Evolutionary conservation across 1,284 basidiomycete species (phyloP), one percentile per base, ranked within the genome.

Genomic region (Apiotrichum sp.): DNA sequence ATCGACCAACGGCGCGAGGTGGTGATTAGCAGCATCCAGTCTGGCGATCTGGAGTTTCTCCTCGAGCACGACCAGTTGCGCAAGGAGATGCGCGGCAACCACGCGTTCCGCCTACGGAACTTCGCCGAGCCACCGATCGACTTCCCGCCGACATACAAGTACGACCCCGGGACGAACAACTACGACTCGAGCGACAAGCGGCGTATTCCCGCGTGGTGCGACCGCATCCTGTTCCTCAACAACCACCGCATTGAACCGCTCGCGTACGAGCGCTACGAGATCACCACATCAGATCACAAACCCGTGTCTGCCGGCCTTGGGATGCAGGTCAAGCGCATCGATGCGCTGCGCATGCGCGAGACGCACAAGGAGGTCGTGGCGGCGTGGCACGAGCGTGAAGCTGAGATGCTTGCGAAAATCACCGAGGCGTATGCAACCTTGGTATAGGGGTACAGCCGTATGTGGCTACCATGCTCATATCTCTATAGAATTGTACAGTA

Each of bases 101-200:
- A 87, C 13, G 83, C 81, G 0, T 97, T 93, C 78, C 84, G 93
- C 1, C 78, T 98, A 10, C 86, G 89, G 14, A 79, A 80, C 1
- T 98, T 98, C 75, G 75, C 73, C 11, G 95, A 98, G 68, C 87
- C 92, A 0, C 84, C 84, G 0, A 83, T 96, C 61, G 82, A 79
- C 0, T 96, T 93, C 68, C 70, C 82, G 16, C 93, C 93, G 13
- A 98, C 95, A 16, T 98, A 98, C 84, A 98, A 98, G 77, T 98
- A 96, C 76, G 89, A 97, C 71, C 83, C 82, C 1, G 78, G 82
- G 4, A 85, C 88, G 6, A 73, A 83, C 68, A 82, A 85, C 58
- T 98, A 89, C 69, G 95, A 98, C 71, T 80, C 86, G 2, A 89
- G 87, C 2, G 89, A 91, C 69, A 98, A 98, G 74, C 82, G 83